Evolutionary conservation across 208 protist genomes (phyloP).

Genomic region (Crithidia mellificae): DNA sequence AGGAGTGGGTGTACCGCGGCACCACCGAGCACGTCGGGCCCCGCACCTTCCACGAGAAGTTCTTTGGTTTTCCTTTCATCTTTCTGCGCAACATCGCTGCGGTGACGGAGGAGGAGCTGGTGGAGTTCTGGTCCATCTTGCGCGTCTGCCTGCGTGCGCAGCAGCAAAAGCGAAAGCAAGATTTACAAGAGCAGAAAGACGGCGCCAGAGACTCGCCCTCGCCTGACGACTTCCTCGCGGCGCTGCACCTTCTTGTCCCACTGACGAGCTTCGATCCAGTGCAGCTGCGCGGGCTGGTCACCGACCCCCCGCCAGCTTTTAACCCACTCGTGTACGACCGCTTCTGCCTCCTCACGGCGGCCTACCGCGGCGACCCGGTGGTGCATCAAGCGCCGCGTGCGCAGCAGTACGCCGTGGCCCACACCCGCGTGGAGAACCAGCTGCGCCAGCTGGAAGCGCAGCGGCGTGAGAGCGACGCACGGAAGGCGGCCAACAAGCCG

Average conservation of each 20-base stretch:
- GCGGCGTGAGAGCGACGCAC: background rate
- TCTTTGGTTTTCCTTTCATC: conserved; percentile 82
- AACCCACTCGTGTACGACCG: conserved; percentile 37
- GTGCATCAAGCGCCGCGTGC: conserved; percentile 29
- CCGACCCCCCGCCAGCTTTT: conserved; percentile 20
- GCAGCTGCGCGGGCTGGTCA: conserved; percentile 44
- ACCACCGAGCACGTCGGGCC: conserved; percentile 72
- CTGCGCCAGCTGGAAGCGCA: conserved; percentile 6
- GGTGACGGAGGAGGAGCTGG: conserved; percentile 59
- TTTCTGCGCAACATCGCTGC: conserved; percentile 66
- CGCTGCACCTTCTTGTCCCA: conserved; percentile 38
- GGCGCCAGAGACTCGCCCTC: no score
- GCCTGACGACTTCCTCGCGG: conserved; percentile 1
- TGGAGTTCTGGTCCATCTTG: conserved; percentile 82
- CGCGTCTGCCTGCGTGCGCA: conserved; percentile 69
- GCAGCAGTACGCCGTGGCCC: conserved; percentile 31
- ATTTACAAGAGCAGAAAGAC: background rate
- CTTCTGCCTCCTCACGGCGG: conserved; percentile 44
- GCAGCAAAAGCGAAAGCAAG: background rate
- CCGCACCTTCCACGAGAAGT: conserved; percentile 80
- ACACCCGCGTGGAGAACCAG: conserved; percentile 30
- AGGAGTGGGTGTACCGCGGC: conserved; percentile 87
- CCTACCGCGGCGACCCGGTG: conserved; percentile 15
- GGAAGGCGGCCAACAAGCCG: background rate
- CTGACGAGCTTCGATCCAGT: conserved; percentile 42